Evolutionary conservation across 1,139 yeast species (phyloP).

Genomic region (Saccharomyces hybrid): DNA sequence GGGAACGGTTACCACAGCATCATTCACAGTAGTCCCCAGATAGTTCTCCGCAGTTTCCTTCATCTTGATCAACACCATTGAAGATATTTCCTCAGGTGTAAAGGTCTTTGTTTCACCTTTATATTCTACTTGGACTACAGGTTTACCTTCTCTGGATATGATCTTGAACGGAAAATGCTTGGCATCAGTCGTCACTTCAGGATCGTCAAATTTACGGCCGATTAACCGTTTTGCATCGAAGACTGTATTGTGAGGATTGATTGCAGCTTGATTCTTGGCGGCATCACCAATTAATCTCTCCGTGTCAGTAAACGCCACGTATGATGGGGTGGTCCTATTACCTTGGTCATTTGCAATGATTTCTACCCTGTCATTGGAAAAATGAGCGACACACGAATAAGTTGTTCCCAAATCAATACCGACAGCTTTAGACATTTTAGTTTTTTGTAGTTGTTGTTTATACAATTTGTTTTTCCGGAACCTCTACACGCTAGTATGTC

Average conservation of each 20-base stretch:
- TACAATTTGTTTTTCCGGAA: background rate
- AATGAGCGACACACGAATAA: conserved; percentile 73
- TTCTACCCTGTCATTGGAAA: conserved; percentile 61
- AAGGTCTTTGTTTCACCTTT: conserved; percentile 57
- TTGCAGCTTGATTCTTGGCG: conserved; percentile 63
- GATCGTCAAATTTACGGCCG: conserved; percentile 53
- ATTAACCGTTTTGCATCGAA: conserved; percentile 62
- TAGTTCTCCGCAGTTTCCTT: conserved; percentile 58
- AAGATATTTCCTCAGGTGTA: conserved; percentile 59
- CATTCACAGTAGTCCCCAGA: conserved; percentile 54
- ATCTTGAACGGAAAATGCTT: conserved; percentile 60
- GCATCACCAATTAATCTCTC: conserved; percentile 65
- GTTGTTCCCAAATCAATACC: conserved; percentile 83
- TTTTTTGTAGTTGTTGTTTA: conserved; percentile 3
- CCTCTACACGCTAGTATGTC: conserved; percentile 2
- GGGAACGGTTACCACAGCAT: conserved; percentile 78
- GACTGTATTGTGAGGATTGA: conserved; percentile 57
- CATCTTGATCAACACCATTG: conserved; percentile 57
- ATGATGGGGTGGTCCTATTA: conserved; percentile 62
- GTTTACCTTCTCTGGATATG: conserved; percentile 49
- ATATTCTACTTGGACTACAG: conserved; percentile 52
- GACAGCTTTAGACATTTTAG: conserved; percentile 53
- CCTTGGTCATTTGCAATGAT: conserved; percentile 64
- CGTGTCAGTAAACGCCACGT: conserved; percentile 58
- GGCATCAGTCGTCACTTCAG: conserved; percentile 48